phyloP scores from a whole-genome alignment of 1,284 basidiomycete genomes.

The Malassezia sympodialis region DNA sequence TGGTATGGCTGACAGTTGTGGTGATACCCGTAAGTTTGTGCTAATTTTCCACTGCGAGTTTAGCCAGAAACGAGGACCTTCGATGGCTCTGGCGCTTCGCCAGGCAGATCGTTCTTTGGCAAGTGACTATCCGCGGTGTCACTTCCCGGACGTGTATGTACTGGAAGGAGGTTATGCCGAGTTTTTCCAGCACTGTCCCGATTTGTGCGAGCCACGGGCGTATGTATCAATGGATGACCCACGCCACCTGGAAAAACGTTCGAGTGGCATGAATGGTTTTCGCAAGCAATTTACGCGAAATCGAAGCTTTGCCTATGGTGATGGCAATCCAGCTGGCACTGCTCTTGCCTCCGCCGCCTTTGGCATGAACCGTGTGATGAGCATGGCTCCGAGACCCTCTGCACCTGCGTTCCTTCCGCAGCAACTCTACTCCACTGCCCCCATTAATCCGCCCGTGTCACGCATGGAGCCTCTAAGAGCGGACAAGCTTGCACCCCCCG shows the following conservation, averaged over 20 bases:
- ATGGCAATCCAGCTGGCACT: conserved; percentile 8
- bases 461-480: not conserved
- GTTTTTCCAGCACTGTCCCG: conserved; percentile 63
- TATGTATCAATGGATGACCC: conserved; percentile 96
- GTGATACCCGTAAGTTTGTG: conserved; percentile 61
- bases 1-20: conserved; percentile 54
- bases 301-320: conserved; percentile 41
- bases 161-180: conserved; percentile 88
- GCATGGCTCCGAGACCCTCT: not conserved
- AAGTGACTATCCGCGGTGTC: conserved; percentile 77
- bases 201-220: conserved; percentile 65
- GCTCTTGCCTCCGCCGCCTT: not conserved
- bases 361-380: conserved; percentile 1
- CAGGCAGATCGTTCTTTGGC: conserved; percentile 78
- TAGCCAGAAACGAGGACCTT: conserved; percentile 84
- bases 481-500: not conserved
- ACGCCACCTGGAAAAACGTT: conserved; percentile 63
- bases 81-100: conserved; percentile 88
- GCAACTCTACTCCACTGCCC: not conserved
- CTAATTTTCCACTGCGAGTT: conserved; percentile 98
- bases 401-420: not conserved
- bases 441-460: not conserved
- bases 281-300: conserved; percentile 56
- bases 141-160: conserved; percentile 94
- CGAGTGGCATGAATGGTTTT: conserved; percentile 80